A percentile compares a stretch with the other conserved stretches of the same genome.
These are phyloP conservation scores for Ensete glaucum DNA, from an alignment of 176 grass and related monocot species.

Conservation along the genomic window DNA sequence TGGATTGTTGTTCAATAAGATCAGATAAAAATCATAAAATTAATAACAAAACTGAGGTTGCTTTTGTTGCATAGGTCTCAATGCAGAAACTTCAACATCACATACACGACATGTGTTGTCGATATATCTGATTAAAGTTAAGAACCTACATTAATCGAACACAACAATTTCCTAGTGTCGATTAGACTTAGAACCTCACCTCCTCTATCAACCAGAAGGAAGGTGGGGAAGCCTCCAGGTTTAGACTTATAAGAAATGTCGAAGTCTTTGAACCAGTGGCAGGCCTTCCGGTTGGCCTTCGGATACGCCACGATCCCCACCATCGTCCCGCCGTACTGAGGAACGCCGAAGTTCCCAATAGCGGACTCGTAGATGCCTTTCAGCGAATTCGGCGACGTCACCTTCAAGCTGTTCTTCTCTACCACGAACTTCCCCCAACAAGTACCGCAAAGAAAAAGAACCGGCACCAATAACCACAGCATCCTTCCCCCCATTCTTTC, in stretches of 20 bases:
- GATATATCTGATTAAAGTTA: background rate
- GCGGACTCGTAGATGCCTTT: constrained; percentile 77
- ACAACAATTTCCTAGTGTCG: background rate
- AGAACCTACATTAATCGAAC: background rate
- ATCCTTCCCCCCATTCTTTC: constrained; percentile 11
- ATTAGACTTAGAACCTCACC: constrained; percentile 30
- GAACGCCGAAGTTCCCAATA: constrained; percentile 88
- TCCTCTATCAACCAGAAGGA: constrained; percentile 76
- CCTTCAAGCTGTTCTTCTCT: constrained; percentile 79
- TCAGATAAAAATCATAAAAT: too few relatives aligned
- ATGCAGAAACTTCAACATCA: too few relatives aligned
- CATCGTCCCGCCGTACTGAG: constrained; percentile 88
- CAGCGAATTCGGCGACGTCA: constrained; percentile 49
- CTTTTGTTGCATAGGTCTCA: too few relatives aligned
- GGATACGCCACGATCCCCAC: constrained; percentile 77
- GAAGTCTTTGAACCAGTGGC: constrained; percentile 74
- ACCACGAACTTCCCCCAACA: constrained; percentile 50
- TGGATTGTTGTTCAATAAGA: too few relatives aligned
- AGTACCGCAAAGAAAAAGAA: constrained; percentile 26
- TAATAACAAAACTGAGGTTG: too few relatives aligned
- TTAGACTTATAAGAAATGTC: constrained; percentile 72
- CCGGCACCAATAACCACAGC: constrained; percentile 23
- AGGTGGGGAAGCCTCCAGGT: constrained; percentile 65
- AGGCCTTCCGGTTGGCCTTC: constrained; percentile 71
- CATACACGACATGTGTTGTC: too few relatives aligned